Evolutionary conservation across 345 rosid genomes (phyloP).

Genomic region (Populus tremula): DNA sequence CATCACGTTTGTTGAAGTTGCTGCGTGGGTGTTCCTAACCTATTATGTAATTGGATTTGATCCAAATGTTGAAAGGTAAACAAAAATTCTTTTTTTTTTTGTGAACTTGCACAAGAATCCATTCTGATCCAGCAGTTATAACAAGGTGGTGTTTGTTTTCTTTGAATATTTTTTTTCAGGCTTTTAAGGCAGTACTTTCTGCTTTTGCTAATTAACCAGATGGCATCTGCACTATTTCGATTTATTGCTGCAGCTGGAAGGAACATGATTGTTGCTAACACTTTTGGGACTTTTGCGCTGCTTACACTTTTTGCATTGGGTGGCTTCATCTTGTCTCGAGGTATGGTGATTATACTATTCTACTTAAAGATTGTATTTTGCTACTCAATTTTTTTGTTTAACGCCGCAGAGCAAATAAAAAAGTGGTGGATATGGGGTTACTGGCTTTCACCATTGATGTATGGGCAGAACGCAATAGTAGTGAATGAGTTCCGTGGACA

Average conservation of each 20-base stretch:
- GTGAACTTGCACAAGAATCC: neutral
- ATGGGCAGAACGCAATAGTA: slow-evolving; percentile 62
- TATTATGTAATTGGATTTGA: slow-evolving; percentile 77
- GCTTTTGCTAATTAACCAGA: slow-evolving; percentile 52
- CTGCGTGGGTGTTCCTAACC: slow-evolving; percentile 53
- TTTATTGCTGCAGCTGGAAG: slow-evolving; percentile 55
- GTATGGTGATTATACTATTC: slow-evolving; percentile 17
- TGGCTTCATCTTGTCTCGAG: slow-evolving; percentile 64
- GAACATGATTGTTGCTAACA: slow-evolving; percentile 54
- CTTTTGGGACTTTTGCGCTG: slow-evolving; percentile 59
- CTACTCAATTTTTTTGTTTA: neutral
- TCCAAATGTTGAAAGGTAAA: slow-evolving; percentile 65
- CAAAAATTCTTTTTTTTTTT: neutral
- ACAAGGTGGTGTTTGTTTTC: neutral
- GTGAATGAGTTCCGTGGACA: slow-evolving; percentile 70
- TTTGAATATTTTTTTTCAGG: slow-evolving; percentile 29
- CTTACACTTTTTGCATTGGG: slow-evolving; percentile 46
- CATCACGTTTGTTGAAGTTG: slow-evolving; percentile 58
- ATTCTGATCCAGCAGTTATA: neutral
- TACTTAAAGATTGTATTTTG: neutral
- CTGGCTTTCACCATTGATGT: slow-evolving; percentile 81
- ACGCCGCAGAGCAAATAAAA: slow-evolving; percentile 53
- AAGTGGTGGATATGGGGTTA: slow-evolving; percentile 92
- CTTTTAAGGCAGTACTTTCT: slow-evolving; percentile 56
- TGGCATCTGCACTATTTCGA: slow-evolving; percentile 63